Base-by-base conservation (phyloP, 805 yeast genomes). In the Saturnispora kantuleensis region DNA sequence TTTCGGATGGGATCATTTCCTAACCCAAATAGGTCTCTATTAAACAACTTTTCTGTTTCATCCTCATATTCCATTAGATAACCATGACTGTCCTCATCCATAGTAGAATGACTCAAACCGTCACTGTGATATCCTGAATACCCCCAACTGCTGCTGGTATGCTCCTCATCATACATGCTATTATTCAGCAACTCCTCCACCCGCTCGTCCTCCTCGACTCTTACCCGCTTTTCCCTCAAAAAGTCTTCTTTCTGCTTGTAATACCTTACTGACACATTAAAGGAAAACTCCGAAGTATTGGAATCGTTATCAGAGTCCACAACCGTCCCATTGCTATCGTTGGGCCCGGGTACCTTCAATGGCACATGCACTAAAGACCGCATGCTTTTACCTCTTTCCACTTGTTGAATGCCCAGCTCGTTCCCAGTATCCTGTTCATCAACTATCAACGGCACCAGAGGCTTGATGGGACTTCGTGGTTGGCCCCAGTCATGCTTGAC, bases 41-140 rank as follows among this genome's bases (percentile, higher is more conserved):
- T 65, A 49, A 66, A 66, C 35, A 67, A 46, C 10, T 55, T 60
- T 46, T 65, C 69, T 0, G 70, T 66, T 32, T 66, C 70, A 44
- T 66, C 70, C 30, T 54, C 56, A 16, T 49, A 60, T 9, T 56
- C 59, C 26, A 21, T 21, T 21, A 21, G 5, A 21, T 21, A 21
- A 21, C 26, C 5, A 21, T 21, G 26, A 21, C 5, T 21, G 8
- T 21, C 26, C 17, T 52, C 56, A 47, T 64, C 66, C 5, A 30
- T 26, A 38, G 38, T 42, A 38, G 44, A 41, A 18, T 43, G 35
- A 33, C 38, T 44, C 8, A 45, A 45, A 30, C 43, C 51, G 11
- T 42, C 36, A 10, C 31, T 42, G 18, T 42, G 34, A 5, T 56
- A 54, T n/a, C 11, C 29, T 5, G 17, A 34, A 16, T 28, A 10